Evolutionary conservation across 1,139 yeast species (phyloP), one percentile per base, ranked within the genome.

Genomic region (Yamadazyma mexicana): DNA sequence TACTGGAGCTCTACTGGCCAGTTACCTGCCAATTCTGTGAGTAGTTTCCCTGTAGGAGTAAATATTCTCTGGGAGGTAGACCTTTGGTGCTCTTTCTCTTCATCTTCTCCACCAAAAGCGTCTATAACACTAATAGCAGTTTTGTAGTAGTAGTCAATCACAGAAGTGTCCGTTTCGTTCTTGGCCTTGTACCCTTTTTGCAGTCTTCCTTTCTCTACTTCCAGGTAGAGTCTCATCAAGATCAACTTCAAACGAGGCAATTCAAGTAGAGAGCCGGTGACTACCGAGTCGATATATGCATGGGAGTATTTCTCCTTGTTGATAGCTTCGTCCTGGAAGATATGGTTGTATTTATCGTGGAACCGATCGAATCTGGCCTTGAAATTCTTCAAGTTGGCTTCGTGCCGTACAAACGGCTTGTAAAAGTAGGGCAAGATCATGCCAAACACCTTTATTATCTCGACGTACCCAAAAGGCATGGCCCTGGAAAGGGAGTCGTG

Each of bases 361-460:
- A 72, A 72, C 39, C 58, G 60, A 31, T 85, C 77, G 16, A 95
- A 55, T 20, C 61, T 58, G 5, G 47, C 24, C 17, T 59, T 50
- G 40, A 69, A 71, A 30, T 54, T 50, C 43, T 62, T 62, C 38
- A 70, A 52, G 43, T 69, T 96, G 7, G 97, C 96, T 60, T 89
- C 96, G 58, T 91, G 97, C 44, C 97, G 73, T 69, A 89, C 86
- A 50, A 87, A 87, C 0, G 97, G 96, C 55, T 88, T 87, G 64
- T 87, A 91, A 57, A 89, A 89, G 58, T 87, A 88, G 0, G 97
- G 96, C 18, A 91, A 70, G 0, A 92, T 81, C 45, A 78, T 73
- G 2, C 88, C 92, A 55, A 92, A 76, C 0, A 92, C 96, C 47
- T 78, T 81, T 42, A 91, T 60, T 5, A 87, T 71, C 58, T 91